Evolutionary conservation across 2,329 filamentous ascomycete species (phyloP).

Genomic region (Neoscytalidium dimidiatum): DNA sequence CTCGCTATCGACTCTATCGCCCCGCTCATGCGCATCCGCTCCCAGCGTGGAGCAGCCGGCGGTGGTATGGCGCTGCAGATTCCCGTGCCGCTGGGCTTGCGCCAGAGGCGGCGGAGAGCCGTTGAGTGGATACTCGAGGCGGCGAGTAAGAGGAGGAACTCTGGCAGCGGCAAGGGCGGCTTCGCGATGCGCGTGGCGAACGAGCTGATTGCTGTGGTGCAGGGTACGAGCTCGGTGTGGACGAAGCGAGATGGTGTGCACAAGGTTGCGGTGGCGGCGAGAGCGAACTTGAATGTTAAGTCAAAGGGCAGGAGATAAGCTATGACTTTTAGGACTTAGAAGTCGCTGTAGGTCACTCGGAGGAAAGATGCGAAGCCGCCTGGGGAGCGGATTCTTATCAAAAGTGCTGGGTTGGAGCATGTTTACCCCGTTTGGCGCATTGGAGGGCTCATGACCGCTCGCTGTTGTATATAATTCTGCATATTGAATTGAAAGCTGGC

Average conservation of each 20-base stretch:
- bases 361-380: too few relatives aligned
- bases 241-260: slow-evolving; percentile 77
- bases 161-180: slow-evolving; percentile 69
- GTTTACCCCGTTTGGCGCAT: not conserved
- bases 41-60: slow-evolving; percentile 75
- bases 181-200: slow-evolving; percentile 80
- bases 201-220: slow-evolving; percentile 83
- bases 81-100: slow-evolving; percentile 72
- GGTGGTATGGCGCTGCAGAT: slow-evolving; percentile 84
- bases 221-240: slow-evolving; percentile 84
- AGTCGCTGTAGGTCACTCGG: too few relatives aligned
- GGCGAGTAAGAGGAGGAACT: slow-evolving; percentile 75
- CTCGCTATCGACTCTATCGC: slow-evolving; percentile 91
- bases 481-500: not conserved
- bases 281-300: slow-evolving; percentile 61
- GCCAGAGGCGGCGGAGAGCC: slow-evolving; percentile 76
- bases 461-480: slow-evolving; percentile 1
- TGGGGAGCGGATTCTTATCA: not conserved
- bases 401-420: not conserved
- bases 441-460: not conserved
- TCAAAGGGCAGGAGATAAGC: not conserved
- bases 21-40: slow-evolving; percentile 78
- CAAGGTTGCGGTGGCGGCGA: slow-evolving; percentile 74
- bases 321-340: not conserved
- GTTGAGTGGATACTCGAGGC: slow-evolving; percentile 87